Evolutionary conservation across 2,329 filamentous ascomycete genomes (phyloP), one percentile per base, ranked within the genome.

Genomic region (Xylaria sp.): DNA sequence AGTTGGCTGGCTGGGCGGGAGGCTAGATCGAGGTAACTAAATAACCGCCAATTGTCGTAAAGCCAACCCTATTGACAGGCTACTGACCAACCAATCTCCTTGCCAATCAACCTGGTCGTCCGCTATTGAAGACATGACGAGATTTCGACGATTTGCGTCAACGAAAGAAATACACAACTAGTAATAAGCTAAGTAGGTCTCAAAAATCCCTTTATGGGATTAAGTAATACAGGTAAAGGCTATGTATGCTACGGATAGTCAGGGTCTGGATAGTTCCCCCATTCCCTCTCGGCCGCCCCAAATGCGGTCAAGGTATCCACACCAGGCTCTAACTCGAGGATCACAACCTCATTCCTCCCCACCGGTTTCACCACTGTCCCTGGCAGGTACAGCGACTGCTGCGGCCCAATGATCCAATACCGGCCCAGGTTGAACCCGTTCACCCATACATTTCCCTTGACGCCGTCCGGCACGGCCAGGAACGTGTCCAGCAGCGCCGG

Each of bases 351-450:
- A 64, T 82, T 82, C 15, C 66, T 66, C 8, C 67, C 66, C 8
- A 67, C 67, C 17, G 69, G 57, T 43, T 75, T 75, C 33, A 81
- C 50, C 11, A 78, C 64, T 15, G 74, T 75, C 1, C 79, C 79
- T 0, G 80, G 81, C 1, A 82, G 60, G 61, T 81, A 83, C 4
- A 82, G 67, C n/a, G 74, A 77, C 69, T 83, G 80, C 69, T 83
- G 81, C 2, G 80, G 80, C 0, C 80, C 81, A 35, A 82, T 71
- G 14, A 72, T 69, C 81, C 80, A 83, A 65, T 81, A 83, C 21
- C 80, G 67, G 8, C 81, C 80, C 1, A 83, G 69, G 50, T 82
- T 79, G 33, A 78, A 72, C 12, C 76, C 78, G 56, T 83, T 83
- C 1, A 83, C 76, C 77, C 78, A 83, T 0, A 82, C 76, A 17